Conservation (phyloP, 176 grass and related monocot species). For the Cymbopogon citratus region DNA sequence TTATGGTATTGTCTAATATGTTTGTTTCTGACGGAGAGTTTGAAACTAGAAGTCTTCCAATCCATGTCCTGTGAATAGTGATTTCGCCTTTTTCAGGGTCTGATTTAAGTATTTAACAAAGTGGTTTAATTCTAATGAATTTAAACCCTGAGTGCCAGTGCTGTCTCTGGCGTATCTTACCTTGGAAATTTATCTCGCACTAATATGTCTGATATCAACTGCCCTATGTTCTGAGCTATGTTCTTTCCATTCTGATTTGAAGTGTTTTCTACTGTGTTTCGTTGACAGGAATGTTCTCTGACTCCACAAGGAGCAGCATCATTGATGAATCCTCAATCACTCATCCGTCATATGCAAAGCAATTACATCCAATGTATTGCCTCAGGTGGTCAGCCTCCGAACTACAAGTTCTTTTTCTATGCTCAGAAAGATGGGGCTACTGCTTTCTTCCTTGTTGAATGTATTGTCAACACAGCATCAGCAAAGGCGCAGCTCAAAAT, state of each 20-base stretch:
- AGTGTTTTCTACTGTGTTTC: neutral
- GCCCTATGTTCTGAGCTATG: neutral
- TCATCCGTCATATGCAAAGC: conserved; percentile 90
- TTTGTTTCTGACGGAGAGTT: neutral
- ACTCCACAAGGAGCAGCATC: conserved; percentile 72
- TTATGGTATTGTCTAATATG: neutral
- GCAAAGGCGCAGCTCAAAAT: conserved; percentile 82
- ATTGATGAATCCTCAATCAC: conserved; percentile 70
- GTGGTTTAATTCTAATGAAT: neutral
- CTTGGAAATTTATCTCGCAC: neutral
- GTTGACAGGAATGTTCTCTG: conserved; percentile 63
- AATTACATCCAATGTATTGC: conserved; percentile 87
- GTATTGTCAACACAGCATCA: conserved; percentile 81
- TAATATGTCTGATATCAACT: neutral
- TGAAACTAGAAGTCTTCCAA: neutral
- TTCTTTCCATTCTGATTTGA: no score
- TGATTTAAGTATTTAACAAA: neutral
- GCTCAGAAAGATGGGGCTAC: conserved; percentile 72
- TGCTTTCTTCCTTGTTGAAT: conserved; percentile 87
- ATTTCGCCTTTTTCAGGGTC: neutral
- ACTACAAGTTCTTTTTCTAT: conserved; percentile 97
- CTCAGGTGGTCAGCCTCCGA: conserved; percentile 84
- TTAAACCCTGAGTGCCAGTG: neutral
- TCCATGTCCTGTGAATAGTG: neutral
- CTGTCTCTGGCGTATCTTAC: conserved; percentile 5